Base-by-base conservation (phyloP, 257 asterid species). In the Solanum sejunctum region DNA sequence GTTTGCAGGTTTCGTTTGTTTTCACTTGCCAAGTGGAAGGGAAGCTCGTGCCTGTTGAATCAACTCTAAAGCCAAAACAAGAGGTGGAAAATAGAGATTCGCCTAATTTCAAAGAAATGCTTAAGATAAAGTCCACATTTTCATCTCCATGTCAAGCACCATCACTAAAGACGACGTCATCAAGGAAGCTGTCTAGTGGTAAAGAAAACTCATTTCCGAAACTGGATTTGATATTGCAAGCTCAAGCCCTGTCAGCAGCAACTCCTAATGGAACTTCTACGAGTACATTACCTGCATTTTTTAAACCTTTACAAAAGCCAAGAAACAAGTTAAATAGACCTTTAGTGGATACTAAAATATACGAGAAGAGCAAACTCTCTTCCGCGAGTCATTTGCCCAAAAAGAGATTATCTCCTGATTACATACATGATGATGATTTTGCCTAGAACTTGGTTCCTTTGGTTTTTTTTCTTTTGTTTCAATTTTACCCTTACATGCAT, bases 21-120 rank as follows among this genome's bases (percentile, higher is more conserved):
- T 96, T 96, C 87, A 95, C 97, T 56, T 92, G 93, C 88, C 98
- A 96, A 94, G 92, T 96, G 57, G 94, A 78, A 13, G 99, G 99
- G 86, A 96, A 96, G 91, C 97, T 96, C 71, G 93, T 90, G 82
- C 98, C 99, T 36, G 63, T 95, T 41, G 99, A 95, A 90, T 92
- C 99, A 75, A 56, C 83, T 12, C 58, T 72, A 79, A 93, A 88
- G 86, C 86, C 91, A 67, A 84, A 67, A 77, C 41, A 84, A 90
- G 80, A 66, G 89, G 60, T 54, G 86, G 87, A 32, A 88, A 87
- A 52, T 86, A 85, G 70, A 89, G 86, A 88, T 87, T 64, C 55
- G 58, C 83, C 47, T 84, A 64, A 85, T 83, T 83, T 64, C 84
- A 86, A 88, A 91, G 85, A 7, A 52, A 52, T 28, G 51, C 85